A percentile compares a stretch with the other conserved stretches of the same genome.
phyloP scores from a whole-genome alignment of 768 basidiomycete species.

The Ramaria rubella region DNA sequence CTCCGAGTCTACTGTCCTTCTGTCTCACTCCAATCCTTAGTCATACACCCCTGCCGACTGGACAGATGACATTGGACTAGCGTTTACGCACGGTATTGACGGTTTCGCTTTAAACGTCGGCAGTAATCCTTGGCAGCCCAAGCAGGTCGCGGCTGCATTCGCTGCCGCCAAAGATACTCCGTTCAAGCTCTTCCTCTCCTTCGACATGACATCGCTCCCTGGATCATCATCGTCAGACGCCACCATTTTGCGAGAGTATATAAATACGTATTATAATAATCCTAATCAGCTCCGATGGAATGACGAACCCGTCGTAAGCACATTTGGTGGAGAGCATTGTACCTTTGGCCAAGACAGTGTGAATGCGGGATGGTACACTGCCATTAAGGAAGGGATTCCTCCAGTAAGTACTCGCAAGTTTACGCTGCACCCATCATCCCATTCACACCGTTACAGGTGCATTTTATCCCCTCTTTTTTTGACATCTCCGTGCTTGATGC shows the following conservation, averaged over 20 bases:
- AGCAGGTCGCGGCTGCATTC: constrained; percentile 58
- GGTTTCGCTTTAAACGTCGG: constrained; percentile 72
- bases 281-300: constrained; percentile 51
- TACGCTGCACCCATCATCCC: not conserved
- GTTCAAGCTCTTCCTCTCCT: constrained; percentile 32
- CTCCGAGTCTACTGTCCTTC: no score
- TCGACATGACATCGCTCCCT: constrained; percentile 43
- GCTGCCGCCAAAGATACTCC: constrained; percentile 17
- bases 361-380: constrained; percentile 47
- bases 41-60: constrained; percentile 43
- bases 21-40: not conserved
- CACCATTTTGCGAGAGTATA: constrained; percentile 42
- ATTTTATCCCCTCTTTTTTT: constrained; percentile 28
- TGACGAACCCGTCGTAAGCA: constrained; percentile 51
- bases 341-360: constrained; percentile 52
- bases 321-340: constrained; percentile 67
- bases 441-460: constrained; percentile 18
- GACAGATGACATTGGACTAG: constrained; percentile 49
- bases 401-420: constrained; percentile 18
- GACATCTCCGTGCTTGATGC: constrained; percentile 14
- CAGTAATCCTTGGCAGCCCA: constrained; percentile 53
- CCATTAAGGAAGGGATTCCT: constrained; percentile 39
- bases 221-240: constrained; percentile 46
- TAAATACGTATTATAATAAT: constrained; percentile 46
- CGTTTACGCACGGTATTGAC: constrained; percentile 53